These are phyloP conservation scores for Yamadazyma insecticola DNA, from an alignment of 805 yeast species.

Conservation along the genomic window DNA sequence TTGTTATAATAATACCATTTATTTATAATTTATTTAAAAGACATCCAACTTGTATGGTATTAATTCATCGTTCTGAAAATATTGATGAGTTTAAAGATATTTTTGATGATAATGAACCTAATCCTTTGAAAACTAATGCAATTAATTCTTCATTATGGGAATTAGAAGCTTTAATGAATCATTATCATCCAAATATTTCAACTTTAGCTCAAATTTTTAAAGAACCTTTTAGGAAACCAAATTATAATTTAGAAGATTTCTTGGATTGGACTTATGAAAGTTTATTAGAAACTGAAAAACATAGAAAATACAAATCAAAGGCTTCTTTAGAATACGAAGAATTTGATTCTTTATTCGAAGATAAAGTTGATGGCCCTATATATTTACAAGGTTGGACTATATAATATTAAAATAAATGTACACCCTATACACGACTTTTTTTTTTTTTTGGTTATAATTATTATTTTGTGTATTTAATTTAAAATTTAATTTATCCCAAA, in stretches of 20 bases:
- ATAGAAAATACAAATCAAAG: conserved; percentile 61
- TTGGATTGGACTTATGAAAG: conserved; percentile 82
- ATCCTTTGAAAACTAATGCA: conserved; percentile 79
- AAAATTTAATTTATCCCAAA: conserved; percentile 16
- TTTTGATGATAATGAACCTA: conserved; percentile 54
- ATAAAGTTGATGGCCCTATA: conserved; percentile 10
- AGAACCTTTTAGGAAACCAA: conserved; percentile 85
- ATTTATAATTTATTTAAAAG: conserved; percentile 82
- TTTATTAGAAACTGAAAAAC: conserved; percentile 57
- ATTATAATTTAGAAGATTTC: conserved; percentile 90
- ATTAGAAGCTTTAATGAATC: conserved; percentile 68
- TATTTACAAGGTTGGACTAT: conserved; percentile 28
- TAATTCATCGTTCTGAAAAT: conserved; percentile 57
- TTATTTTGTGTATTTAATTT: neutral
- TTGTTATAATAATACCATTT: conserved; percentile 85
- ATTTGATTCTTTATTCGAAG: conserved; percentile 34
- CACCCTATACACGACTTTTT: too few relatives aligned
- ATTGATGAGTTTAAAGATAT: conserved; percentile 49
- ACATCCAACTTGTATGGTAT: conserved; percentile 91
- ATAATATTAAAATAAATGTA: conserved; percentile 3
- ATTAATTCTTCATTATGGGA: conserved; percentile 91
- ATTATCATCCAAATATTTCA: conserved; percentile 94
- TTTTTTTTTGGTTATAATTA: too few relatives aligned
- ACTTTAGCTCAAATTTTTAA: conserved; percentile 82
- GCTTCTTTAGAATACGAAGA: conserved; percentile 76